These are phyloP conservation scores for Calophaca sinica DNA, from an alignment of 306 rosid species.

Conservation along the genomic window DNA sequence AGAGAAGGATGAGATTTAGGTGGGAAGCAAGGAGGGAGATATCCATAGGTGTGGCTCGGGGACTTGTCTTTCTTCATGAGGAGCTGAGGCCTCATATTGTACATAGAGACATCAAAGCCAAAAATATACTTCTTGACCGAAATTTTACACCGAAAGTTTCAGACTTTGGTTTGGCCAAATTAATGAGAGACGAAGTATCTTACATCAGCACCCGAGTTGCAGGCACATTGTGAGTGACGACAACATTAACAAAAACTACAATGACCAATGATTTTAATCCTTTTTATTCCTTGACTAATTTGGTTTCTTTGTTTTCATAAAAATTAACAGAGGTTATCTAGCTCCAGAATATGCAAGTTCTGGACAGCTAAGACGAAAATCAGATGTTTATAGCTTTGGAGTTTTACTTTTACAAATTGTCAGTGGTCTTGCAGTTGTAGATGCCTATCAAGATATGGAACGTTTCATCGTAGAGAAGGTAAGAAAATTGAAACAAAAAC, in stretches of 20 bases:
- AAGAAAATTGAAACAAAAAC: not conserved
- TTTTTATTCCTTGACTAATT: conserved; percentile 26
- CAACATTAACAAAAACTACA: not conserved
- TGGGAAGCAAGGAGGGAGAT: conserved; percentile 72
- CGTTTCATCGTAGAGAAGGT: conserved; percentile 92
- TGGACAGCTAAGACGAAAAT: conserved; percentile 80
- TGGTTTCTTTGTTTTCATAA: not conserved
- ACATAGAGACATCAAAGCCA: conserved; percentile 87
- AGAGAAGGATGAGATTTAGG: conserved; percentile 62
- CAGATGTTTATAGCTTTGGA: conserved; percentile 93
- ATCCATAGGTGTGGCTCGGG: conserved; percentile 80
- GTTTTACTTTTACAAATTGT: conserved; percentile 79
- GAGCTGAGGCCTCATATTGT: conserved; percentile 76
- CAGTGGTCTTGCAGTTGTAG: conserved; percentile 69
- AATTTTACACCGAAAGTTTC: conserved; percentile 73
- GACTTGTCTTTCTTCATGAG: conserved; percentile 77
- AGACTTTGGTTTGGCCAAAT: conserved; percentile 85
- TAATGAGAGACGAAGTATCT: conserved; percentile 68
- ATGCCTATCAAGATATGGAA: conserved; percentile 64
- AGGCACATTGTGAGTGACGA: conserved; percentile 85
- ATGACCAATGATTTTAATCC: not conserved
- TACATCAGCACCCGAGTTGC: conserved; percentile 90
- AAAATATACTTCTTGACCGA: conserved; percentile 84
- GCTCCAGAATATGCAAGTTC: conserved; percentile 97
- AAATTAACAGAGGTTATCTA: conserved; percentile 74